Conservation (phyloP, 2,329 filamentous ascomycete species). For the Plectosphaerella cucumerina region DNA sequence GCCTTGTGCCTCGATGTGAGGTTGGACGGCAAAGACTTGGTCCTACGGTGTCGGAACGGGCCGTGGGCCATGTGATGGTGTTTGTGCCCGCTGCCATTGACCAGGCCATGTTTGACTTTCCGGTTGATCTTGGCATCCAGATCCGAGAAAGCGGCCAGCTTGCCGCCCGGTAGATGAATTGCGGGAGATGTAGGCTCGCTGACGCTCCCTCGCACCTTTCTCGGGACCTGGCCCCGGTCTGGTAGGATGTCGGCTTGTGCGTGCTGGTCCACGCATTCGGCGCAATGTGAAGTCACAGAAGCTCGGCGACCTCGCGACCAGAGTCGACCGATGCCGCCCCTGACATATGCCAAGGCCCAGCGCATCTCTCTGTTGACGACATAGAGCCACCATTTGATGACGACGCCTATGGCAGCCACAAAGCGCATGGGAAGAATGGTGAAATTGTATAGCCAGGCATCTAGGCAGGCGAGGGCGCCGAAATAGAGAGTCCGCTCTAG, state of each 20-base stretch:
- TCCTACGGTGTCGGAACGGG: constrained; percentile 61
- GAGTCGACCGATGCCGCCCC: constrained; percentile 72
- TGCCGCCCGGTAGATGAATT: not conserved
- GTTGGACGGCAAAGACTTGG: constrained; percentile 79
- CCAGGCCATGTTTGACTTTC: constrained; percentile 2
- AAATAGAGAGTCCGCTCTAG: constrained; percentile 85
- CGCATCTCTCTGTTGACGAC: constrained; percentile 66
- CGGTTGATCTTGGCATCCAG: constrained; percentile 4
- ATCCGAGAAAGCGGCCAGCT: not conserved
- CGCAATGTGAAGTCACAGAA: not conserved
- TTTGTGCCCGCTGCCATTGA: constrained; percentile 17
- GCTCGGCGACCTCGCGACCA: constrained; percentile 53
- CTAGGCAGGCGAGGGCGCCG: constrained; percentile 84
- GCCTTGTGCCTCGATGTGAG: constrained; percentile 89
- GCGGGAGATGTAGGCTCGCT: not conserved
- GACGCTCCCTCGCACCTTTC: not conserved
- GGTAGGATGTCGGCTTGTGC: not conserved
- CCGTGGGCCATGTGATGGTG: constrained; percentile 16
- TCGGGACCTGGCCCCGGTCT: not conserved
- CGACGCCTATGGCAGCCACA: constrained; percentile 69
- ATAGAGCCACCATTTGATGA: constrained; percentile 74
- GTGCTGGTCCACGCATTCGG: not conserved
- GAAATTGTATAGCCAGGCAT: constrained; percentile 95
- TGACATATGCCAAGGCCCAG: constrained; percentile 73
- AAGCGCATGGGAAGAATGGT: constrained; percentile 93